Base-by-base conservation (phyloP, 352 stramenopile genomes). In the Globisporangium recalcitrans region DNA sequence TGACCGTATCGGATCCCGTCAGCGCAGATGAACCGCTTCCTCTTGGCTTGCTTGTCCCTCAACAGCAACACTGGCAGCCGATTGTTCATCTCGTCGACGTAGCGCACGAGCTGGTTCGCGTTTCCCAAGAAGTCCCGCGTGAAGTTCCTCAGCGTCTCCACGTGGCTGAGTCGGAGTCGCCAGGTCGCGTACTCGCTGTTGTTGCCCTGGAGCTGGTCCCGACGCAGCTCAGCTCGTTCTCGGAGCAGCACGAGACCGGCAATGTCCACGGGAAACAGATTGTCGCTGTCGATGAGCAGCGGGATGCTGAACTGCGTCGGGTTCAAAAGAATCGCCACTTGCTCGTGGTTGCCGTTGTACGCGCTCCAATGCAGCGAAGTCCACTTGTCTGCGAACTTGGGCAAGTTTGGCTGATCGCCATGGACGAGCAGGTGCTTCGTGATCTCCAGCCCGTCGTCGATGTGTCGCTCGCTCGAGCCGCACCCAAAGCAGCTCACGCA, bases 401-500 rank as follows among this genome's bases (percentile, higher is more conserved):
- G 69, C 13, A 88, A 32, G 54, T 93, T 93, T 1, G 77, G 77
- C 52, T 90, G 83, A 62, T 90, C 82, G 27, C 83, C 83, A 32
- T 82, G 80, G 19, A 70, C 38, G 13, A 93, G 65, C 55, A 93
- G 70, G 51, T 77, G 62, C n/a, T 58, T 64, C 0, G 77, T 86
- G 63, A 93, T 88, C 29, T 80, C 75, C 9, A 93, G 55, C 11
- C 76, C 76, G 48, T 90, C 78, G 59, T 84, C 70, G 14, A 93
- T 64, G 70, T 93, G 85, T 22, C 65, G 70, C 44, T 74, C 69
- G 42, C 58, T 80, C 1, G 78, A 81, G 42, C 80, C 85, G 52
- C 79, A 91, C 21, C 85, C 85, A 61, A 91, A 93, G 68, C 82
- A 93, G 44, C 78, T 87, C 36, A 88, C 66, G 56, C 82, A 93